Base-by-base conservation (phyloP, 306 rosid species). In the Crotalaria pallida region DNA sequence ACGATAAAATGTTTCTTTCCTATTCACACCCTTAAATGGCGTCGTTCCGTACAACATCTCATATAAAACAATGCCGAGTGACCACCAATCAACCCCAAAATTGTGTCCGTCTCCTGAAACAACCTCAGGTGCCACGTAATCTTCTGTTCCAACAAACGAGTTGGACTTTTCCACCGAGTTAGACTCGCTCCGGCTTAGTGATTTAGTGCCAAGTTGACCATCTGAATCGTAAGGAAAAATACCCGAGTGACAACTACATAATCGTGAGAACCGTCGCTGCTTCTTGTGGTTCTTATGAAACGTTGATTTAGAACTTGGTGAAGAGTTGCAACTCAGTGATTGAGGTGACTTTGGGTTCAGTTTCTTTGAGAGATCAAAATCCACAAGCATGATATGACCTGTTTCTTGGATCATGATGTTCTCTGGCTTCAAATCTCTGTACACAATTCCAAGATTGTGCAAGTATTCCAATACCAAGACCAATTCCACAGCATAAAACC, bases 71-170 rank as follows among this genome's bases (percentile, higher is more conserved):
- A 90, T 70, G 0, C 98, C 98, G 3, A 81, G 70, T 1, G 98
- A 87, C 98, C 98, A 94, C 98, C 98, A 94, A 78, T 94, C 98
- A 7, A 88, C 98, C 2, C 85, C 75, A 29, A 90, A 94, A 22
- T 84, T 74, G 52, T 94, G 98, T 5, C 97, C 98, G 6, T 74
- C 8, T 0, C 97, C 98, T 0, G 79, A 49, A 0, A 94, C 67
- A 13, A 94, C 83, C 70, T 94, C 98, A 0, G 98, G 98, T 21
- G 98, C 92, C 49, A 94, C 96, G 75, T 94, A 94, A 75, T 94
- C 98, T 80, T 94, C 98, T 0, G 97, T 94, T 13, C 98, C 98
- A 5, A 94, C 98, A 60, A 94, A 94, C 17, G 98, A 90, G 79
- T 88, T 94, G 2, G 92, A 94, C 57, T 87, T 90, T 67, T 82